Percentiles rank a stretch among this genome's conserved stretches.
Conservation (phyloP, 768 basidiomycete genomes). For the Hypsizygus marmoreus region DNA sequence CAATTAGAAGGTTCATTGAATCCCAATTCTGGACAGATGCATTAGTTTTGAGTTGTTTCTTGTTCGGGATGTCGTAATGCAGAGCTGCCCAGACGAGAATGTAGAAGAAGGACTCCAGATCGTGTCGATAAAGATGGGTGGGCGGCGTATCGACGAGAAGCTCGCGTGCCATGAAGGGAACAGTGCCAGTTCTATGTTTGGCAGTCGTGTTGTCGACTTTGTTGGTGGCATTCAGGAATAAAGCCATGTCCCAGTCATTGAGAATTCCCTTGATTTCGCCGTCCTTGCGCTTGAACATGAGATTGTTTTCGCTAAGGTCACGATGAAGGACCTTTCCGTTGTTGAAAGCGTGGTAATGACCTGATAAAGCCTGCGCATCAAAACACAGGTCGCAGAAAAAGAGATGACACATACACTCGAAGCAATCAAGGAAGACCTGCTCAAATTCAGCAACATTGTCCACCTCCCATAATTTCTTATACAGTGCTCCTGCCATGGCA, state of each 20-base stretch:
- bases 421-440: background rate
- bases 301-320: slow-evolving; percentile 31
- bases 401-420: slow-evolving; percentile 6
- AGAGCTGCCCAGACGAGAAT: slow-evolving; percentile 24
- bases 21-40: background rate
- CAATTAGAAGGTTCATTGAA: slow-evolving; percentile 3
- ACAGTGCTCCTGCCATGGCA: background rate
- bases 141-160: slow-evolving; percentile 19
- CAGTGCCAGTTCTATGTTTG: slow-evolving; percentile 24
- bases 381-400: too few species aligned
- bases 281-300: slow-evolving; percentile 24
- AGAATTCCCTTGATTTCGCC: slow-evolving; percentile 21
- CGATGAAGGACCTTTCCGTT: slow-evolving; percentile 27
- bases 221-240: slow-evolving; percentile 6
- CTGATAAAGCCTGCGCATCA: too few species aligned
- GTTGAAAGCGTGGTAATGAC: slow-evolving; percentile 21
- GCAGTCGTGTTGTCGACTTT: background rate
- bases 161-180: slow-evolving; percentile 31
- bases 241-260: slow-evolving; percentile 29
- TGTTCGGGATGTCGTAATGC: slow-evolving; percentile 18
- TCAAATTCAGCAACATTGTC: background rate
- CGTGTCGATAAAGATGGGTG: slow-evolving; percentile 24
- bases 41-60: background rate
- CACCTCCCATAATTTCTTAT: slow-evolving; percentile 2
- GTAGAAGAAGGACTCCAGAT: slow-evolving; percentile 29